Evolutionary conservation across 768 basidiomycete genomes (phyloP).

Genomic region (Termitomyces sp.): DNA sequence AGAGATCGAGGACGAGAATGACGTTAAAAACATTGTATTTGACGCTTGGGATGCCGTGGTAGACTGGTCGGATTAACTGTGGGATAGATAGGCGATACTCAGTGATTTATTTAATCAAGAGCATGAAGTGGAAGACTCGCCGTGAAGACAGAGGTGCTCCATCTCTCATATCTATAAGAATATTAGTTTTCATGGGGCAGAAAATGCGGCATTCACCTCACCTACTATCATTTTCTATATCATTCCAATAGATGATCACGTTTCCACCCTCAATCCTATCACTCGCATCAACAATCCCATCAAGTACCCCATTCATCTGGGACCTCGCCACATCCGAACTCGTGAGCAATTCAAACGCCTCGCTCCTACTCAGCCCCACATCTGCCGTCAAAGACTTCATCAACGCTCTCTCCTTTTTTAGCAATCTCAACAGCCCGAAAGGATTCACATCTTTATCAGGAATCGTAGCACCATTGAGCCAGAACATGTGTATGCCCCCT

Average conservation of each 20-base stretch:
- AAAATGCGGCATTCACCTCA: slow-evolving; percentile 27
- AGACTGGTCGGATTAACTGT: slow-evolving; percentile 72
- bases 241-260: slow-evolving; percentile 84
- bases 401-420: slow-evolving; percentile 66
- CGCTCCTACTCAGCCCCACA: slow-evolving; percentile 56
- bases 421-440: slow-evolving; percentile 62
- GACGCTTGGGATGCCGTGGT: slow-evolving; percentile 74
- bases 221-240: slow-evolving; percentile 78
- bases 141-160: slow-evolving; percentile 42
- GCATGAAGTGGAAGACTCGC: slow-evolving; percentile 28
- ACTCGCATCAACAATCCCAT: slow-evolving; percentile 87
- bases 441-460: slow-evolving; percentile 61
- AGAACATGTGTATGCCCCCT: slow-evolving; percentile 53
- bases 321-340: slow-evolving; percentile 51
- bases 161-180: slow-evolving; percentile 40
- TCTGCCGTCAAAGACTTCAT: slow-evolving; percentile 48
- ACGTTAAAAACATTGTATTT: slow-evolving; percentile 80
- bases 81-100: slow-evolving; percentile 1
- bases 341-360: slow-evolving; percentile 72
- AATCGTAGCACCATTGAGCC: slow-evolving; percentile 75
- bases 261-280: slow-evolving; percentile 76
- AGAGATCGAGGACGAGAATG: slow-evolving; percentile 77
- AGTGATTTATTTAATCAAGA: background rate
- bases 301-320: slow-evolving; percentile 45
- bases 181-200: background rate